A percentile compares a stretch with the other conserved stretches of the same genome.
Evolutionary conservation across 2,329 filamentous ascomycete species (phyloP).

Genomic region (Fusarium sp.): DNA sequence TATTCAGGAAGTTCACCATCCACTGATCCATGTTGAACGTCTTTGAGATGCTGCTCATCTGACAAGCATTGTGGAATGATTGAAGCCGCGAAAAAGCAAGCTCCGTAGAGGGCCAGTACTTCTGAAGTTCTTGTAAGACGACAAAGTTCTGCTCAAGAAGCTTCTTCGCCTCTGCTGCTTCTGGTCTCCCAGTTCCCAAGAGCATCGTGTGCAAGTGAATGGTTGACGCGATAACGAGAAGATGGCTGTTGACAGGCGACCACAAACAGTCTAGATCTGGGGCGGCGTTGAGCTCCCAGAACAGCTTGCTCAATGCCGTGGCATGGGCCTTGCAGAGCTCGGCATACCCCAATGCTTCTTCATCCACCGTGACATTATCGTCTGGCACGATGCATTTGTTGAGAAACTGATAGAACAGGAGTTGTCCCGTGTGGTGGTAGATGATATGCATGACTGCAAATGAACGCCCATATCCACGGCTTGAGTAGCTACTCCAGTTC

Average conservation of each 20-base stretch:
- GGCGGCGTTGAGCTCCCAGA: not conserved
- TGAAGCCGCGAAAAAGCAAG: not conserved
- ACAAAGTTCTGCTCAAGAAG: not conserved
- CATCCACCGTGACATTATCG: not conserved
- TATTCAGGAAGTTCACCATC: slow-evolving; percentile 2
- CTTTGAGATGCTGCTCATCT: slow-evolving; percentile 1
- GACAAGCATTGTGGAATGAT: slow-evolving; percentile 1
- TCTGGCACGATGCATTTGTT: not conserved
- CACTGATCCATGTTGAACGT: slow-evolving; percentile 10
- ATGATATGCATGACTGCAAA: not conserved
- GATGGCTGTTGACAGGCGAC: slow-evolving; percentile 5
- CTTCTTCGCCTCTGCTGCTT: not conserved
- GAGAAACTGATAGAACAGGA: not conserved
- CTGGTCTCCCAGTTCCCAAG: not conserved
- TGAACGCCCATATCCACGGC: not conserved
- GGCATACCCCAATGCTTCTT: not conserved
- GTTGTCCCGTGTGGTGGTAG: not conserved
- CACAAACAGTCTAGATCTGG: not conserved
- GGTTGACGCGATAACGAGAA: slow-evolving; percentile 2
- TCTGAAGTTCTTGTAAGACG: not conserved
- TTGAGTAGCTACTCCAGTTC: not conserved
- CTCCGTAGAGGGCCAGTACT: not conserved
- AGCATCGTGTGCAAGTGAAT: slow-evolving; percentile 7
- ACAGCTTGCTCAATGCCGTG: not conserved
- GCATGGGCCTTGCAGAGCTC: not conserved